Evolutionary conservation across 129 eudicot genomes (phyloP), one percentile per base, ranked within the genome.

Genomic region (carrot (Daucus carota)): DNA sequence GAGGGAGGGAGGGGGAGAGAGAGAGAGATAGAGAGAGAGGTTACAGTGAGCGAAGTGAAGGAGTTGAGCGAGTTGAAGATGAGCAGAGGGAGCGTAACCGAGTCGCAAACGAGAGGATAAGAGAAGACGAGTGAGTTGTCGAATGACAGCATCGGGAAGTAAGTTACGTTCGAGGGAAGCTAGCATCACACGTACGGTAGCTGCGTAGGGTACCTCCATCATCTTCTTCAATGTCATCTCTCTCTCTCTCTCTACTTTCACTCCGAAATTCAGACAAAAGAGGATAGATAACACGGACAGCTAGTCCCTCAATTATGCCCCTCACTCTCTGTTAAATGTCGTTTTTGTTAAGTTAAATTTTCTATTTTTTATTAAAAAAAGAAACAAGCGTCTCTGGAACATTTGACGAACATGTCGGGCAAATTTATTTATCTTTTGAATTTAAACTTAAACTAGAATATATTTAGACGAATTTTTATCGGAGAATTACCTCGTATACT

Each of bases 121-220:
- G 32, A 91, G 96, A 74, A 87, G 79, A 40, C 99, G 86, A 67
- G 96, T 94, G 81, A 94, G 92, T 66, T 87, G 80, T 76, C 99
- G 83, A 1, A 89, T 81, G 62, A 94, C 84, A 8, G 86, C 81
- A 78, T 94, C 99, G 5, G 97, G 99, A 20, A 94, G 85, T 76
- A 94, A 65, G 74, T 94, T 94, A n/a, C 92, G 91, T 76, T 94
- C 88, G 15, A 94, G 89, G 1, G 97, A 91, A 72, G 87, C 80
- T 16, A 86, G 77, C 90, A 87, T 91, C 22, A 94, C 46, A 80
- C 85, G 86, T 31, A 91, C 97, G 0, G 89, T 87, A 20, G 90
- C 97, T 68, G 81, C 82, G 86, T 94, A 94, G 6, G 97, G 96
- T 47, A 77, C 79, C 73, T 94, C 81, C 57, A 89, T 75, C 32